phyloP scores from a whole-genome alignment of 179 eudicot species.

The Camellia oleifera region DNA sequence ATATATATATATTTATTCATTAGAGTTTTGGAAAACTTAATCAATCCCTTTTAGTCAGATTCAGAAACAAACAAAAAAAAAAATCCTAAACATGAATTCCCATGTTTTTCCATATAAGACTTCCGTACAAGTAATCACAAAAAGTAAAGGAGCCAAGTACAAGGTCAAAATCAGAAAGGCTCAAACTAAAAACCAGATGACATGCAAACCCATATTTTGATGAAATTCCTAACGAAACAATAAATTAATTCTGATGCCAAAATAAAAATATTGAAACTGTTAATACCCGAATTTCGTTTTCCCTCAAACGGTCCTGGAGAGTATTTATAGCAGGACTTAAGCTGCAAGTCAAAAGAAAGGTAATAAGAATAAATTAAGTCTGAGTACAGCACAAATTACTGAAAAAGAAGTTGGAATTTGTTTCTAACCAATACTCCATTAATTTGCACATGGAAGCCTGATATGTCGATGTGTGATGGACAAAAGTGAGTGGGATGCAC shows the following conservation, averaged over 20 bases:
- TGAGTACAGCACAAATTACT: neutral
- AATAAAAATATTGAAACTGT: neutral
- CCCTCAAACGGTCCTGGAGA: conserved; percentile 75
- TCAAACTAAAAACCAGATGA: neutral
- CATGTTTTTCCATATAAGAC: neutral
- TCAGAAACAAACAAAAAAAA: neutral
- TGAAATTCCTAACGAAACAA: neutral
- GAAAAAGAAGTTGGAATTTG: neutral
- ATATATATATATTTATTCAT: neutral
- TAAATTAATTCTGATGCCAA: no score
- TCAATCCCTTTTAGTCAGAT: neutral
- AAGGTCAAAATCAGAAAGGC: neutral
- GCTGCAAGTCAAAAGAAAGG: conserved; percentile 43
- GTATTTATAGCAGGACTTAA: conserved; percentile 86
- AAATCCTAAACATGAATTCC: neutral
- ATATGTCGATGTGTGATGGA: conserved; percentile 96
- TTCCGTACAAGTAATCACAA: neutral
- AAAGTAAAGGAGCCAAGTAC: neutral
- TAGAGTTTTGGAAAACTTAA: neutral
- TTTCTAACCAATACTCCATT: conserved; percentile 87
- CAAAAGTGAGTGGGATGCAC: conserved; percentile 87
- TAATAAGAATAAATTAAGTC: conserved; percentile 10
- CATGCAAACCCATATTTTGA: neutral
- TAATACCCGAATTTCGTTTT: conserved; percentile 80
- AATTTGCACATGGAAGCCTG: conserved; percentile 98